Base-by-base conservation (phyloP, 2,329 filamentous ascomycete genomes). In the Sclerotinia sclerotiorum region DNA sequence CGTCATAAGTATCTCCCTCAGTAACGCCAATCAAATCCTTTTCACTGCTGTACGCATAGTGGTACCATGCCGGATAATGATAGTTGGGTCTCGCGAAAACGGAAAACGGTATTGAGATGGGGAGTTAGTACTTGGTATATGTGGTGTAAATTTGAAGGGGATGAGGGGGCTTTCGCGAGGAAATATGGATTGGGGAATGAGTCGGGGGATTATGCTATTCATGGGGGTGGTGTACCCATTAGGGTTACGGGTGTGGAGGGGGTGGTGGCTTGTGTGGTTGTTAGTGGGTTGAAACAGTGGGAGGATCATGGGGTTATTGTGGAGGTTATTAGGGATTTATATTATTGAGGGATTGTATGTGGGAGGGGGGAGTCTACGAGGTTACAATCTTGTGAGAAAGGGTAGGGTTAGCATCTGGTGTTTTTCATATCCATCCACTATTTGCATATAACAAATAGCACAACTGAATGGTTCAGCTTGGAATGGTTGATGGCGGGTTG, bases 281-380 rank as follows among this genome's bases (percentile, higher is more conserved):
- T 94, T 1, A 90, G 88, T 75, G 92, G 91, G 5, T 78, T 94
- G 77, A 90, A 88, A 81, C 89, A 93, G 79, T 83, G 91, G 74
- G 85, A 93, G 80, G 91, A 94, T 78, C 92, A 95, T 78, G 87
- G 87, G 11, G 85, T 93, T 49, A 87, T 94, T 75, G 84, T 91
- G 0, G 89, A 93, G 70, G 74, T 75, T 56, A 77, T 77, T 56
- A 69, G 68, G 32, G 73, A 76, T 48, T 67, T 75, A 66, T 74
- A 72, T 65, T 72, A 71, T 69, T 73, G 52, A 64, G 48, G 15
- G 15, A 19, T 35, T 13, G 19, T 60, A 24, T 39, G 21, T 24
- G 57, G 2, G 15, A 8, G 35, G 7, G 35, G 7, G 6, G 17
- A 6, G 27, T 60, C 10, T 39, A 39, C 10, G 35, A 13, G 35